These are phyloP conservation scores for Coemansia sp. DNA, from an alignment of 192 early-diverging fungal genomes.

Conservation along the genomic window DNA sequence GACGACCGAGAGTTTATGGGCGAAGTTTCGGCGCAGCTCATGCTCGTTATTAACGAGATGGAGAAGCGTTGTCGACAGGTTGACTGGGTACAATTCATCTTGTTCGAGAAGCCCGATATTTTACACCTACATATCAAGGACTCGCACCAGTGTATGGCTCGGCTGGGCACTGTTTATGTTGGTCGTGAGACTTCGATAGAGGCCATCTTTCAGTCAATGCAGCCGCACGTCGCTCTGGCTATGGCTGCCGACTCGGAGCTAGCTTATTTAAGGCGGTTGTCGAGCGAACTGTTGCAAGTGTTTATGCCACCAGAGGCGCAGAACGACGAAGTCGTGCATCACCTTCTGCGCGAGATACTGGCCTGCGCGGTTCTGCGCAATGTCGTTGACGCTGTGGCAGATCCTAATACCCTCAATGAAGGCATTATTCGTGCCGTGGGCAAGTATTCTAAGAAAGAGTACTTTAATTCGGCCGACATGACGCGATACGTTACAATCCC, in stretches of 20 bases:
- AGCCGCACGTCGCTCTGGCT: constrained; percentile 48
- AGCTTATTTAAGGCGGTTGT: constrained; percentile 41
- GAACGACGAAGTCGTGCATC: constrained; percentile 39
- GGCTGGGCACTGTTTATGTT: constrained; percentile 45
- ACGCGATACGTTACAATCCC: constrained; percentile 44
- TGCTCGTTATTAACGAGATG: constrained; percentile 35
- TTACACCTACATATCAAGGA: constrained; percentile 47
- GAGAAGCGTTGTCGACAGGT: constrained; percentile 32
- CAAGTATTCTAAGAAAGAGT: constrained; percentile 41
- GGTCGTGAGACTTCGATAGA: constrained; percentile 45
- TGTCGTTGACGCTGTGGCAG: constrained; percentile 39
- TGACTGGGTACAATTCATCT: constrained; percentile 45
- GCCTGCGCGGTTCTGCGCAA: constrained; percentile 54
- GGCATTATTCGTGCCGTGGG: constrained; percentile 42
- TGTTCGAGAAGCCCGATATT: constrained; percentile 48
- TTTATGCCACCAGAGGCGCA: constrained; percentile 49
- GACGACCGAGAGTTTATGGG: constrained; percentile 45
- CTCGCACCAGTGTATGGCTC: constrained; percentile 42
- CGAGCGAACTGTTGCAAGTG: constrained; percentile 36
- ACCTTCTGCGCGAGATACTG: constrained; percentile 48
- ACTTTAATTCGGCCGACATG: constrained; percentile 46
- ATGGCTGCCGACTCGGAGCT: constrained; percentile 51
- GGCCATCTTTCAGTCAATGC: constrained; percentile 49
- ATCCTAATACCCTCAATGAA: constrained; percentile 49
- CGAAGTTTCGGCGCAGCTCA: constrained; percentile 32